Conservation (phyloP, 2,329 filamentous ascomycete genomes). For the Aspergillus chevalieri region DNA sequence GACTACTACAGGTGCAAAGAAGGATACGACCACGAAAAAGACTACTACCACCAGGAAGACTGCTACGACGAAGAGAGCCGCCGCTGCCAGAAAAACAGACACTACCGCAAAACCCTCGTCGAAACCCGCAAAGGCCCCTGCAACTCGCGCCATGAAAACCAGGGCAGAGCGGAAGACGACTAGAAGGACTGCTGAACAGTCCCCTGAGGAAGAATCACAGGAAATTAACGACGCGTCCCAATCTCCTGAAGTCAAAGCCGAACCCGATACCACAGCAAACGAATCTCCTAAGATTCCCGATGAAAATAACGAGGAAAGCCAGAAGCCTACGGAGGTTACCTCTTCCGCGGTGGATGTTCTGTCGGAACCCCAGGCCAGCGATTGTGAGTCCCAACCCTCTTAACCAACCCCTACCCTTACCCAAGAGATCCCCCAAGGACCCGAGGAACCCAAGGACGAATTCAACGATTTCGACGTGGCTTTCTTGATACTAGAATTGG, state of each 20-base stretch:
- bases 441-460: neutral
- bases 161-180: slow-evolving; percentile 11
- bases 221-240: slow-evolving; percentile 4
- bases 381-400: slow-evolving; percentile 9
- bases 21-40: slow-evolving; percentile 2
- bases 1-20: neutral
- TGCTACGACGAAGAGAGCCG: slow-evolving; percentile 7
- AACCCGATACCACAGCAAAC: neutral
- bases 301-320: neutral
- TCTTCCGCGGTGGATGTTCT: slow-evolving; percentile 1
- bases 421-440: slow-evolving; percentile 1
- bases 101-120: neutral
- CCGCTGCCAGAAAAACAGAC: neutral
- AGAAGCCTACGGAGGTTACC: neutral
- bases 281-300: neutral
- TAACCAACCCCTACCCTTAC: neutral
- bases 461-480: neutral
- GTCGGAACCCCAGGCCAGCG: slow-evolving; percentile 8
- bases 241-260: neutral
- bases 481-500: slow-evolving; percentile 2
- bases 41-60: slow-evolving; percentile 3
- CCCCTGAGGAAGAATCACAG: slow-evolving; percentile 4
- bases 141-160: neutral
- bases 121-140: neutral
- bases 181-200: slow-evolving; percentile 6